These are phyloP conservation scores for Talaromyces piceae DNA, from an alignment of 2,329 filamentous ascomycete genomes.

Conservation along the genomic window DNA sequence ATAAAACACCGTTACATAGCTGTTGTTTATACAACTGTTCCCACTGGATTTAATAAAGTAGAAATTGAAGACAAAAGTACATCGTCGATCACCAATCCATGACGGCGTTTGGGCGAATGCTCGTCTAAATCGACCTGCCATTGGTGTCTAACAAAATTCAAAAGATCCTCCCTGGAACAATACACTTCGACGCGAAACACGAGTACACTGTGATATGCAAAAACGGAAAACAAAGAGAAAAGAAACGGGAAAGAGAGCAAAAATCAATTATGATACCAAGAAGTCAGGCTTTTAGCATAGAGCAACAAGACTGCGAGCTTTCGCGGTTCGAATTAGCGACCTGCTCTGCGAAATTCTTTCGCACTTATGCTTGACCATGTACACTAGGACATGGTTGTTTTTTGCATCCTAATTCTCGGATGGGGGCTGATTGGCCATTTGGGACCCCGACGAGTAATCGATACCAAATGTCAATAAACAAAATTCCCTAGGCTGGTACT, in stretches of 20 bases:
- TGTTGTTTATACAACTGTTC: background rate
- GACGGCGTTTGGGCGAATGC: background rate
- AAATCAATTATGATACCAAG: background rate
- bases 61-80: background rate
- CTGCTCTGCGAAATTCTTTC: background rate
- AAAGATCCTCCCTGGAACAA: background rate
- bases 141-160: background rate
- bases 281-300: background rate
- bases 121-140: background rate
- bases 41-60: background rate
- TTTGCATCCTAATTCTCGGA: background rate
- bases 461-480: background rate
- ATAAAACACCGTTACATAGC: background rate
- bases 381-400: background rate
- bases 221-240: constrained; percentile 1
- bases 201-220: background rate
- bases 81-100: background rate
- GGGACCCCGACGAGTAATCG: background rate
- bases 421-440: background rate
- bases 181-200: constrained; percentile 6
- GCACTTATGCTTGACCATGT: background rate
- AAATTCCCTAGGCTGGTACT: background rate
- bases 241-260: background rate
- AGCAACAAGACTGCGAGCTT: constrained; percentile 1
- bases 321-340: background rate